These are phyloP conservation scores for Cercospora citrullina DNA, from an alignment of 2,329 filamentous ascomycete species.

Conservation along the genomic window DNA sequence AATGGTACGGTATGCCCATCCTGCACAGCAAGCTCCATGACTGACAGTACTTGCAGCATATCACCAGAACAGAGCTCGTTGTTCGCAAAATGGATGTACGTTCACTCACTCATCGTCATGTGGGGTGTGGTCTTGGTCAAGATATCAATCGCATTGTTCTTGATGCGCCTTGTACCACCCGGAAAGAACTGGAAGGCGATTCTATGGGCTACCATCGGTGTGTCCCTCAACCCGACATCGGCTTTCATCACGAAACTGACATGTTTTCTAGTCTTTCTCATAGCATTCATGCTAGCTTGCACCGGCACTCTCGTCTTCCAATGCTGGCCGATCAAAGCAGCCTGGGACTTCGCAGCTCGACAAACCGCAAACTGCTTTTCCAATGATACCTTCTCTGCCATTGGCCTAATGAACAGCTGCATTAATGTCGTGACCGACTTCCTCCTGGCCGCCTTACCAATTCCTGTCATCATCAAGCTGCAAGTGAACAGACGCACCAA, in stretches of 20 bases:
- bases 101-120: constrained; percentile 51
- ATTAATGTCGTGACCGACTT: constrained; percentile 46
- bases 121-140: constrained; percentile 50
- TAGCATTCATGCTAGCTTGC: constrained; percentile 47
- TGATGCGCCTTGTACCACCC: constrained; percentile 47
- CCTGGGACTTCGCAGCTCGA: constrained; percentile 45
- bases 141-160: constrained; percentile 50
- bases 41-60: constrained; percentile 12
- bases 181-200: constrained; percentile 45
- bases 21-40: neutral
- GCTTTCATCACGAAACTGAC: constrained; percentile 20
- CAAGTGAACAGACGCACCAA: constrained; percentile 48
- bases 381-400: constrained; percentile 42
- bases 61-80: constrained; percentile 35
- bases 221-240: constrained; percentile 18
- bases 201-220: constrained; percentile 48
- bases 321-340: constrained; percentile 48
- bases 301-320: constrained; percentile 51
- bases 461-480: constrained; percentile 47
- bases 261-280: constrained; percentile 42
- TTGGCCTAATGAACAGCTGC: constrained; percentile 51
- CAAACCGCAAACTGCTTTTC: constrained; percentile 48
- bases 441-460: constrained; percentile 45
- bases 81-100: constrained; percentile 47
- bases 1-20: neutral